Conservation (phyloP, 768 basidiomycete species). For the Trametes cinnabarina region DNA sequence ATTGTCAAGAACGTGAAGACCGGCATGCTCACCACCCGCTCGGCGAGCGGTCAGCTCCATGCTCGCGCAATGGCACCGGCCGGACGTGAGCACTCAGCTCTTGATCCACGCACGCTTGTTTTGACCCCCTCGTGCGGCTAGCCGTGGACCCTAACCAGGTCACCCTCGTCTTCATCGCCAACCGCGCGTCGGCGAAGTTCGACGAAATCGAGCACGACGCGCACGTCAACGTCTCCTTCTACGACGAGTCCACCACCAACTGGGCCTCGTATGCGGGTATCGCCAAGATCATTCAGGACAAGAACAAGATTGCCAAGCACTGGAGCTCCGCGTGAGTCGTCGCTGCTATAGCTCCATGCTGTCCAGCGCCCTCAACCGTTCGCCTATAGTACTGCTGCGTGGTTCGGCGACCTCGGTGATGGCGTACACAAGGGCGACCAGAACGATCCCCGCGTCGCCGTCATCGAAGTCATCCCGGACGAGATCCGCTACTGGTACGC, state of each 20-base stretch:
- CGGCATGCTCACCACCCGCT: conserved; percentile 78
- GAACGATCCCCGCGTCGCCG: conserved; percentile 72
- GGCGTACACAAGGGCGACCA: conserved; percentile 80
- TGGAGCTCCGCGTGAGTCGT: conserved; percentile 51
- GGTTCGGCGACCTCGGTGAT: conserved; percentile 87
- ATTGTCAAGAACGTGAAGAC: conserved; percentile 63
- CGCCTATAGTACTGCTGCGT: conserved; percentile 55
- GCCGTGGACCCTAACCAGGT: conserved; percentile 47
- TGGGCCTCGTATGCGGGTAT: conserved; percentile 82
- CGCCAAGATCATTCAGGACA: conserved; percentile 64
- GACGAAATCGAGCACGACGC: conserved; percentile 73
- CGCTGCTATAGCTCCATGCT: background rate
- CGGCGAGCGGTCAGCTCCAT: conserved; percentile 65
- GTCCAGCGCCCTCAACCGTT: too few relatives aligned
- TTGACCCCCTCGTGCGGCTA: conserved; percentile 22
- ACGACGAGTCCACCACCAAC: conserved; percentile 62
- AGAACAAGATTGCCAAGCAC: conserved; percentile 58
- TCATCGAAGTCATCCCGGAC: conserved; percentile 76
- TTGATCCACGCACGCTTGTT: background rate
- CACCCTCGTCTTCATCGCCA: conserved; percentile 67
- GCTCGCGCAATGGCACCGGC: conserved; percentile 78
- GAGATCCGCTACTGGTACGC: conserved; percentile 83
- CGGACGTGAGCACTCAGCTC: conserved; percentile 50
- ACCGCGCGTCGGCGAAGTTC: conserved; percentile 70
- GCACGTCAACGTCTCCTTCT: conserved; percentile 81